Evolutionary conservation across 441 rosid genomes (phyloP).

Genomic region (Syzygium syzygioides): DNA sequence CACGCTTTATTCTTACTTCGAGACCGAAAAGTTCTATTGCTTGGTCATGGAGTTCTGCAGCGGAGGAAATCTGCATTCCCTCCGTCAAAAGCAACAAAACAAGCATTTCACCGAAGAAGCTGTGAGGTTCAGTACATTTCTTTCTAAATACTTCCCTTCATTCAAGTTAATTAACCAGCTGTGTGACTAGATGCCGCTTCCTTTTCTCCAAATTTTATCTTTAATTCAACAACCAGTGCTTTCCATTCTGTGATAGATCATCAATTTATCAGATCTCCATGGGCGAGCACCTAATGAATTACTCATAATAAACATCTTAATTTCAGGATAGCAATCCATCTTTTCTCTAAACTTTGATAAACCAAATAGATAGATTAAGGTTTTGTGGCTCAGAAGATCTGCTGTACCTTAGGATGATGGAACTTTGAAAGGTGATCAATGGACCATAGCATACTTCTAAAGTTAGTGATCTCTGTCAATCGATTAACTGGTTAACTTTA

Average conservation of each 20-base stretch:
- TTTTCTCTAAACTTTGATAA: not conserved
- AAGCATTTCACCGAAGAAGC: constrained; percentile 82
- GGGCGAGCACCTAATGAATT: not conserved
- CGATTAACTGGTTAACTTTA: not conserved
- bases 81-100: constrained; percentile 74
- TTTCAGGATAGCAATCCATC: not conserved
- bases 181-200: not conserved
- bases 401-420: not conserved
- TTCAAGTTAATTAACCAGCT: not conserved
- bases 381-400: not conserved
- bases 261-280: not conserved
- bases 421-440: not conserved
- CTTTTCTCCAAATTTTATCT: not conserved
- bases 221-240: not conserved
- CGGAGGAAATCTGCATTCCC: constrained; percentile 90
- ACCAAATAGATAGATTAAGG: not conserved
- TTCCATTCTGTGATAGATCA: not conserved
- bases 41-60: constrained; percentile 89
- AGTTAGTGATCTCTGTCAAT: not conserved
- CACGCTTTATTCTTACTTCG: constrained; percentile 70
- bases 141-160: not conserved
- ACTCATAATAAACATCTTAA: not conserved
- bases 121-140: constrained; percentile 36
- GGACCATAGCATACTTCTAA: no score
- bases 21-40: constrained; percentile 77